Conservation (phyloP, 2,329 filamentous ascomycete genomes). For the Aureobasidium melanogenum region DNA sequence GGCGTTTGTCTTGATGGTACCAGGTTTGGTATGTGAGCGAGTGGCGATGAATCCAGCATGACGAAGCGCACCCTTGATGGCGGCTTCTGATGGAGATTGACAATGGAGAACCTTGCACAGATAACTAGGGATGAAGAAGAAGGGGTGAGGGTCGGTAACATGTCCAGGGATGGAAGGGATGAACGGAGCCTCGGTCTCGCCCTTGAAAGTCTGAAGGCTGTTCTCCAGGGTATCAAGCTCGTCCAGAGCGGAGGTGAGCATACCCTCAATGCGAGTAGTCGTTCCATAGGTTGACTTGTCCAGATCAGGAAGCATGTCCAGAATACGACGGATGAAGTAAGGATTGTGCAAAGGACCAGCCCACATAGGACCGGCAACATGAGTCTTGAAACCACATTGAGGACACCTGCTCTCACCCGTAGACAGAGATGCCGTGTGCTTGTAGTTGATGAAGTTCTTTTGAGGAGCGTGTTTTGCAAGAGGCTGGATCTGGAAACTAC, state of each 20-base stretch:
- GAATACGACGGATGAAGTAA: constrained; percentile 69
- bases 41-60: constrained; percentile 74
- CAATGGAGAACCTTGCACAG: constrained; percentile 72
- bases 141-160: constrained; percentile 64
- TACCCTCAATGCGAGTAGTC: constrained; percentile 72
- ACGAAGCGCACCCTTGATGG: constrained; percentile 70
- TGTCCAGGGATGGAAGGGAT: constrained; percentile 49
- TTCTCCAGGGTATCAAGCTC: constrained; percentile 41
- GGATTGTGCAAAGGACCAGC: constrained; percentile 79
- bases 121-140: constrained; percentile 72
- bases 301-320: constrained; percentile 60
- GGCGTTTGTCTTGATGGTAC: constrained; percentile 88
- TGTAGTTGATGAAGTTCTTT: constrained; percentile 56
- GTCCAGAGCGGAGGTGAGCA: constrained; percentile 81
- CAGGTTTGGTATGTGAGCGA: constrained; percentile 79
- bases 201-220: neutral
- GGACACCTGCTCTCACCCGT: constrained; percentile 58
- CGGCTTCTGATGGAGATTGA: constrained; percentile 67
- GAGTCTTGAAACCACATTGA: constrained; percentile 80
- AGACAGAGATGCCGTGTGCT: constrained; percentile 65
- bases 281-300: constrained; percentile 70
- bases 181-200: constrained; percentile 20
- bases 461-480: constrained; percentile 60
- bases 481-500: constrained; percentile 79
- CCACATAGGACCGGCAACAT: constrained; percentile 91